These are phyloP conservation scores for Ogataea haglerorum DNA, from an alignment of 805 yeast genomes.

Conservation along the genomic window DNA sequence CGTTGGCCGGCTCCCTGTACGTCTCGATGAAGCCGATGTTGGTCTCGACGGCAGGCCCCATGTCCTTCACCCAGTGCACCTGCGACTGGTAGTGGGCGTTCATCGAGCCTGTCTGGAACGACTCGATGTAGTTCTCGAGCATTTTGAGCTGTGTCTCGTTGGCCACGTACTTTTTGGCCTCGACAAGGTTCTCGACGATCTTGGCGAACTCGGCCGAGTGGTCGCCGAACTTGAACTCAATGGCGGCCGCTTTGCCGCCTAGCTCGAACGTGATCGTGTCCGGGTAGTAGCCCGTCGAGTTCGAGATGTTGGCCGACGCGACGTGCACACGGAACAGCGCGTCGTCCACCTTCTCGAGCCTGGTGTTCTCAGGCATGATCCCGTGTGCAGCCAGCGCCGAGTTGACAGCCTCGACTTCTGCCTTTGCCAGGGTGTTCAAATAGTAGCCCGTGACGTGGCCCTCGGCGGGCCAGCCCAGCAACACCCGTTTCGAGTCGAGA, in stretches of 20 bases:
- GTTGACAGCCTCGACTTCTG: slow-evolving; percentile 66
- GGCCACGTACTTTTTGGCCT: slow-evolving; percentile 63
- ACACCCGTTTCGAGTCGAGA: slow-evolving; percentile 42
- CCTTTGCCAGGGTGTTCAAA: slow-evolving; percentile 49
- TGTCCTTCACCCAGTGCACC: slow-evolving; percentile 81
- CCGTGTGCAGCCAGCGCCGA: slow-evolving; percentile 58
- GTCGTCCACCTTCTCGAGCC: slow-evolving; percentile 57
- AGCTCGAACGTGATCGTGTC: slow-evolving; percentile 36
- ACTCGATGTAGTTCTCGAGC: slow-evolving; percentile 61
- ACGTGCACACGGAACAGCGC: slow-evolving; percentile 56
- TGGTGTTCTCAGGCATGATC: slow-evolving; percentile 75
- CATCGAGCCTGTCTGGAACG: slow-evolving; percentile 80
- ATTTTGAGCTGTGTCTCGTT: slow-evolving; percentile 68
- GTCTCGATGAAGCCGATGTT: slow-evolving; percentile 92
- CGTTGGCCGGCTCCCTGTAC: slow-evolving; percentile 88
- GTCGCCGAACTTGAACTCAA: slow-evolving; percentile 72
- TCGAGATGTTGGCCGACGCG: slow-evolving; percentile 57
- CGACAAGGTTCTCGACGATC: slow-evolving; percentile 51
- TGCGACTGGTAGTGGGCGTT: slow-evolving; percentile 83
- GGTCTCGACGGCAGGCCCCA: slow-evolving; percentile 74
- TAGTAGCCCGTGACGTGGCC: slow-evolving; percentile 80
- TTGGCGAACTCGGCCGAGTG: slow-evolving; percentile 60
- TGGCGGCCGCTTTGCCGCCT: slow-evolving; percentile 38
- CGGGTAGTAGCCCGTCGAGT: slow-evolving; percentile 59
- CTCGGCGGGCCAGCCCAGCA: slow-evolving; percentile 75